Base-by-base conservation (phyloP, 768 basidiomycete species). In the Termitomyces eurrhizus region DNA sequence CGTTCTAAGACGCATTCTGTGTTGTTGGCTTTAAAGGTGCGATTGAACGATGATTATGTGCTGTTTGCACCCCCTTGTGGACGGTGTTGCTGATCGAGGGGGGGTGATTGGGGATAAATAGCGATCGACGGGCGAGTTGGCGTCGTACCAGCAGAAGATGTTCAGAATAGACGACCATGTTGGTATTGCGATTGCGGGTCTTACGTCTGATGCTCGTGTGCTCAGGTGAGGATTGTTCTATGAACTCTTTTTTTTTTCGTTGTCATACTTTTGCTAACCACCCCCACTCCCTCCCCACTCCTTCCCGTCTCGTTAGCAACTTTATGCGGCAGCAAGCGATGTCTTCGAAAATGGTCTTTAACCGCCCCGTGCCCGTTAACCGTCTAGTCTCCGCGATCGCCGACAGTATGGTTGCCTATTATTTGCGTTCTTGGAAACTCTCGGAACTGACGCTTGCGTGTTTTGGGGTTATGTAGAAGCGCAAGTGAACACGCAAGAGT, bases 111-210 rank as follows among this genome's bases (percentile, higher is more conserved):
- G 3, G 6, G 16, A 41, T 14, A 21, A 29, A 29, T 4, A 99
- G 97, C 86, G 96, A 74, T 98, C 97, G 33, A 95, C 94, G 14
- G 97, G 97, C 62, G 96, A 98, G 74, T 83, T 99, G 56, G 95
- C 97, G 16, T 93, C 93, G n/a, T 98, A 98, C 81, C 97, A 99
- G 73, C 95, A 98, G 79, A 98, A 99, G 83, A 92, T 98, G 89
- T 97, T 96, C 75, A 84, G 95, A 70, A 96, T 99, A 87, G 97
- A 99, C 71, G 95, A 98, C 74, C 97, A 99, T 77, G 88, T 97
- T 67, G 97, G 97, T n/a, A 94, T 99, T 69, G 96, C 95, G 52
- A 98, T 99, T 72, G 97, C 97, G 54, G 97, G 97, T n/a, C 78
- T 99, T 63, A 99, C 97, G 9, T 95, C 92, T 50, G 97, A 99